A percentile compares a stretch with the other conserved stretches of the same genome.
Conservation (phyloP, 148 eudicot species). For the Cornus florida region DNA sequence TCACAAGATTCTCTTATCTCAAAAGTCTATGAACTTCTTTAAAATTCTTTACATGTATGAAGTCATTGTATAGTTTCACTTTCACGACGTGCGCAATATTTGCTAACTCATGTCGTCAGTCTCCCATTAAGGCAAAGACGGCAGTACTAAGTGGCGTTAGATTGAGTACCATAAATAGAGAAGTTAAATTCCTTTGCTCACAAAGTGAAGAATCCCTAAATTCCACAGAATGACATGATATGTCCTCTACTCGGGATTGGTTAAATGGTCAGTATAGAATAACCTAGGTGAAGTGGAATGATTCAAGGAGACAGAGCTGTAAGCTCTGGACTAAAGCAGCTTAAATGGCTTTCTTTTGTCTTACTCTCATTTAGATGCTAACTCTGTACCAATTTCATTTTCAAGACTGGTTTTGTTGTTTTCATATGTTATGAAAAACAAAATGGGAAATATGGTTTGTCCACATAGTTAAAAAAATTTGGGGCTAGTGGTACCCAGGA, state of each 20-base stretch:
- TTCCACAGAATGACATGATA: neutral
- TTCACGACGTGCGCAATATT: neutral
- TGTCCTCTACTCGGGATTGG: no score
- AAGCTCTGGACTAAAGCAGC: neutral
- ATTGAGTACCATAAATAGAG: neutral
- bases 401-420: neutral
- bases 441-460: neutral
- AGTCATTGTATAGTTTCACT: neutral
- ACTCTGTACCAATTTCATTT: neutral
- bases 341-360: neutral
- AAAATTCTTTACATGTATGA: no score
- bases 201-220: neutral
- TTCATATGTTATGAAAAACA: neutral
- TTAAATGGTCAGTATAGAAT: no score
- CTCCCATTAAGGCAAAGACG: neutral
- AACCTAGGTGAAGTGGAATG: no score
- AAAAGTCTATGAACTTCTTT: no score
- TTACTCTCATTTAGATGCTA: no score
- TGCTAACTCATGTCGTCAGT: neutral
- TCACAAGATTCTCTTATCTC: neutral
- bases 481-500: neutral
- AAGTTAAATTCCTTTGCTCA: neutral
- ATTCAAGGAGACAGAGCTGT: no score
- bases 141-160: neutral
- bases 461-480: neutral